Percentiles rank a stretch among this genome's conserved stretches.
These are phyloP conservation scores for Colletotrichum sp. DNA, from an alignment of 2,329 filamentous ascomycete species.

Conservation along the genomic window DNA sequence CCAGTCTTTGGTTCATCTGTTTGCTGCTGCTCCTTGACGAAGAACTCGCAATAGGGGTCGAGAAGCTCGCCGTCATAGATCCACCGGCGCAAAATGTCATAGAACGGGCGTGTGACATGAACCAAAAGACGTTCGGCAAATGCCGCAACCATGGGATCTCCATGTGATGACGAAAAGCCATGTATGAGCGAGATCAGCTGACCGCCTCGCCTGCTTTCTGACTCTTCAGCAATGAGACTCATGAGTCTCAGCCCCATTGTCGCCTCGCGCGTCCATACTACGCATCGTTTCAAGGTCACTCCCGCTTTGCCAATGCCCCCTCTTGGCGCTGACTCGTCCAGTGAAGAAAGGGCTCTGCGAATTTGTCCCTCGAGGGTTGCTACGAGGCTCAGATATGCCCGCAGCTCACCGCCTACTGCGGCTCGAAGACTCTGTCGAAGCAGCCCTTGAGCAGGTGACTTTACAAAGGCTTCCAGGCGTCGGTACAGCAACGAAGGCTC, in stretches of 20 bases:
- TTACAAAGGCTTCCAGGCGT: constrained; percentile 79
- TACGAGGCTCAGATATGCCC: constrained; percentile 88
- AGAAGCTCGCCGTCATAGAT: constrained; percentile 98
- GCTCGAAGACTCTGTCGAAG: constrained; percentile 90
- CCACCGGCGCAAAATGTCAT: constrained; percentile 94
- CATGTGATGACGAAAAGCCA: constrained; percentile 89
- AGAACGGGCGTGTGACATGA: constrained; percentile 92
- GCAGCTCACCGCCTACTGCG: constrained; percentile 82
- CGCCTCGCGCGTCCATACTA: constrained; percentile 96
- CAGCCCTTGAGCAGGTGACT: constrained; percentile 81
- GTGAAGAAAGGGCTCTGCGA: constrained; percentile 75
- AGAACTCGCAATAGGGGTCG: constrained; percentile 96
- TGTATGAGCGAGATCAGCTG: constrained; percentile 95
- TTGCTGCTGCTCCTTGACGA: constrained; percentile 82
- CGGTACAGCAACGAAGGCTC: constrained; percentile 94
- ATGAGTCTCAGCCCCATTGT: constrained; percentile 94
- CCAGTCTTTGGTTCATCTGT: constrained; percentile 41
- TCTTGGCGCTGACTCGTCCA: constrained; percentile 72
- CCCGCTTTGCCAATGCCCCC: constrained; percentile 82
- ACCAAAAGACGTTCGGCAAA: constrained; percentile 90
- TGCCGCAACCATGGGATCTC: constrained; percentile 90
- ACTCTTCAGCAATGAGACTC: constrained; percentile 93
- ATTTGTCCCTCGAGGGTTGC: constrained; percentile 94
- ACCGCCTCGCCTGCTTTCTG: constrained; percentile 81
- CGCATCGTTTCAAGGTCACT: constrained; percentile 92